These are phyloP conservation scores for Polymyxa betae DNA, from an alignment of 208 protist genomes.

Conservation along the genomic window DNA sequence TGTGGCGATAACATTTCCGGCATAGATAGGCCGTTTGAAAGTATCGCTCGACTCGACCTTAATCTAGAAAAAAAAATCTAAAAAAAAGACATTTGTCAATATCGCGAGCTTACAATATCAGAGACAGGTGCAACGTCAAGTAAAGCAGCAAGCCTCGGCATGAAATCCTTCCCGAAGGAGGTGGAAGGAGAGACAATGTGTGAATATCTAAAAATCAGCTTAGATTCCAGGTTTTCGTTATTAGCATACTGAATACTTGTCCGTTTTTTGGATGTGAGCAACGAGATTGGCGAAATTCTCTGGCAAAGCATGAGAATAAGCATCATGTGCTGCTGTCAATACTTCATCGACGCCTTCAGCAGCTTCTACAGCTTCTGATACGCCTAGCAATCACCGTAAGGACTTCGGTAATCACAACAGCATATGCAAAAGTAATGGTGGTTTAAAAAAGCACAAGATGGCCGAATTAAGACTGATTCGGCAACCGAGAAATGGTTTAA, in stretches of 20 bases:
- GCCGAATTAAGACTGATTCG: not conserved
- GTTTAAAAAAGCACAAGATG: not conserved
- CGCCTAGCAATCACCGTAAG: not conserved
- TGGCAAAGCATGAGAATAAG: constrained; percentile 26
- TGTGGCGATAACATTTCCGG: constrained; percentile 93
- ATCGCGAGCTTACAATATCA: constrained; percentile 70
- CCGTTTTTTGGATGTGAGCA: not conserved
- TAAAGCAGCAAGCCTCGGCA: constrained; percentile 86
- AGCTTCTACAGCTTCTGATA: not conserved
- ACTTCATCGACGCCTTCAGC: constrained; percentile 57
- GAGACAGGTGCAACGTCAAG: constrained; percentile 85
- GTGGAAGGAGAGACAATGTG: constrained; percentile 89
- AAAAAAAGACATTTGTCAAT: not conserved
- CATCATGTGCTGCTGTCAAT: not conserved
- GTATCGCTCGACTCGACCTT: constrained; percentile 84
- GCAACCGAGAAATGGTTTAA: not conserved
- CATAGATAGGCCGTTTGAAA: constrained; percentile 94
- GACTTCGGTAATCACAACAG: not conserved
- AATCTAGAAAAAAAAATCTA: constrained; percentile 61
- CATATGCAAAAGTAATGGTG: constrained; percentile 40
- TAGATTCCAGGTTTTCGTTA: not conserved
- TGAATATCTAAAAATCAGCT: constrained; percentile 77
- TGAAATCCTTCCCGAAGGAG: constrained; percentile 89
- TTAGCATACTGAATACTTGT: not conserved
- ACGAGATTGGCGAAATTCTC: constrained; percentile 55